These are phyloP conservation scores for Pestalotiopsis sp. DNA, from an alignment of 2,329 filamentous ascomycete genomes.

Conservation along the genomic window DNA sequence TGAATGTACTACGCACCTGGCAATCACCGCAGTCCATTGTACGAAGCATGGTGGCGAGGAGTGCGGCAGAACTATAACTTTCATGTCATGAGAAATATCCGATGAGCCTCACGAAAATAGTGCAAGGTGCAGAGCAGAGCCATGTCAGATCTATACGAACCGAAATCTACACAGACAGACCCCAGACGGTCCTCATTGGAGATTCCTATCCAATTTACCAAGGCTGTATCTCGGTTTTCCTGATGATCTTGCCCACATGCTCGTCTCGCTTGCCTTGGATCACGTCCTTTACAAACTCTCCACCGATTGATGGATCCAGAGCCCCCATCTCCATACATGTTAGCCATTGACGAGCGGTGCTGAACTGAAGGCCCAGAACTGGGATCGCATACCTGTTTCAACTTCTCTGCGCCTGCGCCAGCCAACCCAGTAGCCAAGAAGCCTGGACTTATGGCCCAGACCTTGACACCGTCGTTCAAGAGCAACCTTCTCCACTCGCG, in stretches of 20 bases:
- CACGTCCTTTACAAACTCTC: constrained; percentile 33
- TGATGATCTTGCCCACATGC: constrained; percentile 34
- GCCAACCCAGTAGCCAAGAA: constrained; percentile 25
- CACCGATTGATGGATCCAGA: constrained; percentile 31
- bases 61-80: too few species aligned
- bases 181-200: neutral
- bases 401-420: constrained; percentile 13
- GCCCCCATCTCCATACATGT: constrained; percentile 21
- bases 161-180: too few species aligned
- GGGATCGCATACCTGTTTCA: constrained; percentile 7
- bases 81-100: too few species aligned
- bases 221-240: constrained; percentile 16
- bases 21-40: too few species aligned
- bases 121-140: too few species aligned
- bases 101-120: too few species aligned
- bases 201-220: constrained; percentile 16
- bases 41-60: too few species aligned
- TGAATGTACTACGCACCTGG: too few species aligned
- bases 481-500: constrained; percentile 44
- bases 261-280: constrained; percentile 36
- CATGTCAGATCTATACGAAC: too few species aligned
- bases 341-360: neutral
- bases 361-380: neutral
- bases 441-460: constrained; percentile 37
- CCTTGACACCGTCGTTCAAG: constrained; percentile 46